Conservation (phyloP, 1,284 basidiomycete species). For the Ustanciosporium gigantosporum region DNA sequence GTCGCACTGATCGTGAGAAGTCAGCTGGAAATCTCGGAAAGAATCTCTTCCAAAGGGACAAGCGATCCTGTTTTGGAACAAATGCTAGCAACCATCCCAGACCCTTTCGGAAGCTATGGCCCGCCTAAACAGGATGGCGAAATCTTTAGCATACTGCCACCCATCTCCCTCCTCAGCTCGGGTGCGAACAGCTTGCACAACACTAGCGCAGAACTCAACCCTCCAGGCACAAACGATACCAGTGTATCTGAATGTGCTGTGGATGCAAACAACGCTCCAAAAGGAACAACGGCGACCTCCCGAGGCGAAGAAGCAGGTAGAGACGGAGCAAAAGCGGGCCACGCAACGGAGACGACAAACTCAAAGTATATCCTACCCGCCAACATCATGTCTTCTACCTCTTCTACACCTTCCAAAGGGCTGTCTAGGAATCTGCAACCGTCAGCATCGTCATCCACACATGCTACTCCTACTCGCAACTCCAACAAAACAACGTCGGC, state of each 20-base stretch:
- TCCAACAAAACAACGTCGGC: background rate
- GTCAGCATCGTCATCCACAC: conserved; percentile 2
- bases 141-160: conserved; percentile 77
- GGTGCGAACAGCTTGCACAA: conserved; percentile 33
- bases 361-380: conserved; percentile 12
- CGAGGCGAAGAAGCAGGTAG: conserved; percentile 1
- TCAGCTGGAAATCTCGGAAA: conserved; percentile 65
- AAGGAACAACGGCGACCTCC: no score
- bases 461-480: conserved; percentile 12
- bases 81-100: conserved; percentile 83
- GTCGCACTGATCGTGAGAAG: conserved; percentile 50
- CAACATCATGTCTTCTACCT: conserved; percentile 45
- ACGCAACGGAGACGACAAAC: background rate
- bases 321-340: conserved; percentile 2
- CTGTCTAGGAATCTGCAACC: conserved; percentile 11
- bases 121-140: conserved; percentile 83
- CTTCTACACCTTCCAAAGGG: conserved; percentile 39
- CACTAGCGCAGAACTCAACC: conserved; percentile 12
- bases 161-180: conserved; percentile 38
- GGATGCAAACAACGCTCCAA: no score
- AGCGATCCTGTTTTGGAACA: conserved; percentile 83
- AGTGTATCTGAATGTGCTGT: conserved; percentile 21
- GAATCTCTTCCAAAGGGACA: conserved; percentile 83
- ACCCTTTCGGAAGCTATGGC: conserved; percentile 90
- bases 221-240: conserved; percentile 22